These are phyloP conservation scores for Juglanconis sp. DNA, from an alignment of 2,329 filamentous ascomycete genomes.

Conservation along the genomic window DNA sequence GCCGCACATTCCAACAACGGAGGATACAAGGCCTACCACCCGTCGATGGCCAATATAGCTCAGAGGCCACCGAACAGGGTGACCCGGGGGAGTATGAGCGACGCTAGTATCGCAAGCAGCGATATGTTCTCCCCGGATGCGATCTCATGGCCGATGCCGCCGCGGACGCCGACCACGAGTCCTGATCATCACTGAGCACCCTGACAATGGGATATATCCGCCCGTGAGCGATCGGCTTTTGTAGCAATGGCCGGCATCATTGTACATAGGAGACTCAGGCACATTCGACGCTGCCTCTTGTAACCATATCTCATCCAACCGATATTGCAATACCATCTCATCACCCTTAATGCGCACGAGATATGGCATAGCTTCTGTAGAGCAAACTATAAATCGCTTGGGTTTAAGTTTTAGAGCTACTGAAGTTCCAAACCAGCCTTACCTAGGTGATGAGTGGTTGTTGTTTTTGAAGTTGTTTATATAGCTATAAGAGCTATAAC, in stretches of 20 bases:
- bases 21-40: slow-evolving; percentile 1
- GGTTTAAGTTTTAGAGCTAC: too few relatives aligned
- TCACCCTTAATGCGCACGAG: too few relatives aligned
- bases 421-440: too few relatives aligned
- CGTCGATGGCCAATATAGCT: not conserved
- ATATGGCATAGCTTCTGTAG: too few relatives aligned
- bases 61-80: not conserved
- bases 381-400: too few relatives aligned
- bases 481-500: too few relatives aligned
- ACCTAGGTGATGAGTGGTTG: too few relatives aligned
- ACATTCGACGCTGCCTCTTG: not conserved
- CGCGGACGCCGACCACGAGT: not conserved
- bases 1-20: not conserved
- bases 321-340: too few relatives aligned
- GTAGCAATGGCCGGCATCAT: not conserved
- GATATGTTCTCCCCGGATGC: slow-evolving; percentile 4
- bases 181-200: not conserved
- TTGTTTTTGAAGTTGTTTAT: too few relatives aligned
- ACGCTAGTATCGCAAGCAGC: slow-evolving; percentile 1
- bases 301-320: not conserved
- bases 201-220: too few relatives aligned
- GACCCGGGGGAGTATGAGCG: not conserved
- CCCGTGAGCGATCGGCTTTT: not conserved
- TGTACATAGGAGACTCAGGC: not conserved
- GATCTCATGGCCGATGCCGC: slow-evolving; percentile 2